Evolutionary conservation across 2,329 filamentous ascomycete genomes (phyloP), one percentile per base, ranked within the genome.

Genomic region (Cercospora citrullina): DNA sequence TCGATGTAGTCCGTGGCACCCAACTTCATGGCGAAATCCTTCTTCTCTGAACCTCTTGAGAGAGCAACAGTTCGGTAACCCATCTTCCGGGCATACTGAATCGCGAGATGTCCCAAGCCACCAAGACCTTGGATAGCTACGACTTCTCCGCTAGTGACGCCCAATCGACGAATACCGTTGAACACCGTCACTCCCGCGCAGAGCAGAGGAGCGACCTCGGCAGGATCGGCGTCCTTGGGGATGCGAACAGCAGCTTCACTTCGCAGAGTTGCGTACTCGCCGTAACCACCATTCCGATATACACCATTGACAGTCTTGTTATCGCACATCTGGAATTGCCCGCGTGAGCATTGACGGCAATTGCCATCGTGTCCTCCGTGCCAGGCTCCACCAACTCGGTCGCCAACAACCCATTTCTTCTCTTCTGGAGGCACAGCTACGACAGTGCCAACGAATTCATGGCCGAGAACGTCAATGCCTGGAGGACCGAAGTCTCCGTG

Each of bases 361-460:
- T 80, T 81, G 2, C 79, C 78, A 73, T 90, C 87, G 73, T 90
- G 87, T 1, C 87, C 88, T 66, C 89, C 90, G 74, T 91, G 89
- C 89, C 90, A 92, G 0, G 85, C 78, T 0, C 86, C 88, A 10
- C 91, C 91, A 4, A 92, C 86, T 2, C 88, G 83, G 65, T 92
- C 89, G 8, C 90, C 90, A 1, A 86, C 80, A 66, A 86, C 82
- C 81, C 89, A 88, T 26, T 81, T 80, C 65, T 83, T 85, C 62
- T 90, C 88, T 1, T 77, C 80, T 0, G 84, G 80, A 5, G 88
- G 87, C 0, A 91, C 77, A 1, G 67, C 64, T 16, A 87, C 89
- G 3, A 93, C 82, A 12, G 87, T 85, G 10, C 91, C 90, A 64
- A 93, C 85, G 36, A 90, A 81, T 77, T 93, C 91, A 78, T 94